A percentile compares a stretch with the other conserved stretches of the same genome.
Evolutionary conservation across 345 rosid species (phyloP).

Genomic region (Sonneratia alba): DNA sequence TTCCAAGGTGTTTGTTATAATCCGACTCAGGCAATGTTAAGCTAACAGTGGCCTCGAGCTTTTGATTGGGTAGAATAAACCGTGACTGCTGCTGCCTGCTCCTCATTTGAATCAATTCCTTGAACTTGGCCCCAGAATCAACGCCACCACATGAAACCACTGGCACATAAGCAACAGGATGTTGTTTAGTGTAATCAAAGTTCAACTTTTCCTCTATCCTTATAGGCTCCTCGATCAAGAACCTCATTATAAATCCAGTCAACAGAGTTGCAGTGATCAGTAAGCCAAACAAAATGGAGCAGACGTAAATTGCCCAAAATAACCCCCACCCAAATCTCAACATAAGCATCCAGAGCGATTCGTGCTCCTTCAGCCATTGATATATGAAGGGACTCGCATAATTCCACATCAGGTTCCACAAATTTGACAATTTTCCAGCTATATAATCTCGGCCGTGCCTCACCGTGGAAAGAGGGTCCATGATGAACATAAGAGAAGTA

Average conservation of each 20-base stretch:
- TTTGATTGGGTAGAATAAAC: constrained; percentile 32
- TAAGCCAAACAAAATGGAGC: constrained; percentile 45
- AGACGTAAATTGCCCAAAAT: constrained; percentile 59
- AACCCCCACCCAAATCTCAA: constrained; percentile 54
- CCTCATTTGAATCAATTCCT: constrained; percentile 28
- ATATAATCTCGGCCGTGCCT: constrained; percentile 28
- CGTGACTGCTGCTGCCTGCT: constrained; percentile 14
- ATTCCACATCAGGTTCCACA: constrained; percentile 22
- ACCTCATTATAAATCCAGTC: constrained; percentile 47
- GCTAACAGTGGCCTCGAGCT: constrained; percentile 31
- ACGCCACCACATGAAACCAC: constrained; percentile 41
- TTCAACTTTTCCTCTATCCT: constrained; percentile 43
- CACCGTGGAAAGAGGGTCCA: constrained; percentile 48
- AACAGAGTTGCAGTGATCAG: constrained; percentile 39
- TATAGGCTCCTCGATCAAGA: constrained; percentile 52
- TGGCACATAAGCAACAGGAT: constrained; percentile 63
- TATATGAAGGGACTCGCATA: constrained; percentile 19
- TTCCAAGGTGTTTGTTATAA: constrained; percentile 73
- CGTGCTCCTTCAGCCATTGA: constrained; percentile 40
- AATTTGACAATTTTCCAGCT: constrained; percentile 11
- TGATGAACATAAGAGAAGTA: constrained; percentile 25
- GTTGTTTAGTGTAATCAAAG: constrained; percentile 50
- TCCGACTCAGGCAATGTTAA: constrained; percentile 69
- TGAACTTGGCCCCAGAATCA: constrained; percentile 35
- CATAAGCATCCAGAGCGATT: constrained; percentile 26